Evolutionary conservation across 2,329 filamentous ascomycete genomes (phyloP), one percentile per base, ranked within the genome.

Genomic region (Furcasterigmium sp.): DNA sequence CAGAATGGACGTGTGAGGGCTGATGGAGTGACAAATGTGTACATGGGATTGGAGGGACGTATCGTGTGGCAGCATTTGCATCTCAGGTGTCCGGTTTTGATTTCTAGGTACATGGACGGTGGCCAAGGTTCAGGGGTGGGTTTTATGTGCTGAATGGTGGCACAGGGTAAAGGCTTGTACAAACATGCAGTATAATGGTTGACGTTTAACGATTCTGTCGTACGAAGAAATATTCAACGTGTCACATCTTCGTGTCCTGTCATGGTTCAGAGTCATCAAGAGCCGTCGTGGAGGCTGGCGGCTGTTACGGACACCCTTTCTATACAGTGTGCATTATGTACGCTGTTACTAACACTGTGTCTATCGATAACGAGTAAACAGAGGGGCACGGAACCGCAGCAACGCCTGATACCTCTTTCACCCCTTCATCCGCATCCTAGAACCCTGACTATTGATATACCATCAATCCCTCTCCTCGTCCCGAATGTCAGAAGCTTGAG

Each of bases 1-100:
- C 86, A 0, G 87, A 94, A 69, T 94, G 88, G 88, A 70, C 79
- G 48, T 87, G 84, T 56, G 63, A 68, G 41, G 45, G 49, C 14
- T 51, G 46, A 48, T 26, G 14, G 17, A 3, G 32, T 8, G 9
- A 15, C 8, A 28, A 21, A 29, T 18, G 32, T 30, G 34, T 36
- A 38, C 25, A 26, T 26, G 23, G 23, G 23, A 26, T 26, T 7
- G 23, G 32, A 44, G n/a, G 46, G 26, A 35, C 37, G 39, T 18
- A n/a, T 46, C 21, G 45, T 35, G 25, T 35, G 47, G 28, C 37
- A 38, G 47, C 47, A 49, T 47, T 42, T 47, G 41, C 32, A 35
- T 47, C 42, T 45, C 45, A 45, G 47, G 47, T 49, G 42, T 42
- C 32, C 38, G 25, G 42, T 46, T 40, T 17, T 17, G 32, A 13